Evolutionary conservation across 768 basidiomycete species (phyloP), one percentile per base, ranked within the genome.

Genomic region (Atractiella rhizophila): DNA sequence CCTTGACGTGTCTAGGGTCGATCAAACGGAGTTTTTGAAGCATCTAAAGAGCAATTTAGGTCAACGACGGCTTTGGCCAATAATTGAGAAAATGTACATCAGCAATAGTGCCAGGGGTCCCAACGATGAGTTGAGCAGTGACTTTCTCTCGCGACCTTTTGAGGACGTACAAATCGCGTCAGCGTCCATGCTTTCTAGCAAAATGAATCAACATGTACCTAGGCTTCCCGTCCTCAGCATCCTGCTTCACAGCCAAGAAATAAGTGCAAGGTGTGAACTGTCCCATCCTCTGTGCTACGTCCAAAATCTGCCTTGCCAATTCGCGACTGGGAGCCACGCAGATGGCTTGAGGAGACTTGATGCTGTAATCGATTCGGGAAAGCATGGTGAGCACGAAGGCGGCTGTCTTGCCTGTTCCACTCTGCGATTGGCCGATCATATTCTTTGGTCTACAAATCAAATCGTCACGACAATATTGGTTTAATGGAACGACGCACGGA

Each of bases 361-460:
- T 63, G 18, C 69, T 65, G 51, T 76, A 86, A 60, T 94, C 82
- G 35, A 96, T 68, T 29, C 88, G 73, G 56, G 78, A 85, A 13
- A 96, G 68, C 86, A 98, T 96, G 10, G 88, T 86, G 36, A 98
- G 66, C 11, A 85, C 81, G 57, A 98, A 98, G 9, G 91, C 91
- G 4, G 91, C 91, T 2, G 91, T 96, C 64, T 98, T 98, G 36
- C 91, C 91, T 8, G 91, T 98, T 28, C 91, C 91, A 26, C 91
- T 96, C 55, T 98, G 91, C 38, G 86, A 96, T 62, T 98, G 91
- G 15, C 85, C 91, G 56, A 96, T 96, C 76, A 96, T 86, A 61
- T 96, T 96, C 39, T 74, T 76, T 10, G 88, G 77, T n/a, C 88
- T 98, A 55, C 5, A 4, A 12, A 16, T 6, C n/a, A 20, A 25